Evolutionary conservation across 805 yeast species (phyloP).

Genomic region (Starmerella apicola): DNA sequence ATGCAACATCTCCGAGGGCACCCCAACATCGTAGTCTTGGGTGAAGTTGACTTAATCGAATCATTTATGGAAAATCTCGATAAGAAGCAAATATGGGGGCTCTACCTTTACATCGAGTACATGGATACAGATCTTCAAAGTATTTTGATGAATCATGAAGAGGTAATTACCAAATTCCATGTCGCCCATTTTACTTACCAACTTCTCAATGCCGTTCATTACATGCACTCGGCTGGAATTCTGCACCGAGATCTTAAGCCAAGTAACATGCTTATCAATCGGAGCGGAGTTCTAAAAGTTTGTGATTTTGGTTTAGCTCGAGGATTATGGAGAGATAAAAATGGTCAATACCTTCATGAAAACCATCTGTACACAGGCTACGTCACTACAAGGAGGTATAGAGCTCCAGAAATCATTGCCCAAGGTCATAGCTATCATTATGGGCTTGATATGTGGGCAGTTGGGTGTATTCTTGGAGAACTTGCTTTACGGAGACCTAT

Average conservation of each 20-base stretch:
- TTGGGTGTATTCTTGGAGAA: slow-evolving; percentile 83
- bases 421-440: slow-evolving; percentile 20
- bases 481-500: slow-evolving; percentile 68
- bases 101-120: slow-evolving; percentile 79
- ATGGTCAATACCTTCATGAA: slow-evolving; percentile 12
- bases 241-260: slow-evolving; percentile 90
- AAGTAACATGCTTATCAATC: slow-evolving; percentile 67
- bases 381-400: slow-evolving; percentile 90
- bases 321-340: slow-evolving; percentile 37
- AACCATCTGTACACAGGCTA: slow-evolving; percentile 33
- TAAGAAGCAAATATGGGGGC: slow-evolving; percentile 68
- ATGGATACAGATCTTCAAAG: slow-evolving; percentile 70
- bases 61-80: slow-evolving; percentile 22
- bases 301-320: slow-evolving; percentile 93
- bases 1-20: slow-evolving; percentile 81
- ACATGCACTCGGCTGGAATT: slow-evolving; percentile 83
- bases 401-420: slow-evolving; percentile 82
- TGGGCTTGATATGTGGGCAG: slow-evolving; percentile 81
- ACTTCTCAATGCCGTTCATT: slow-evolving; percentile 72
- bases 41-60: slow-evolving; percentile 62
- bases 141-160: slow-evolving; percentile 46
- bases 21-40: slow-evolving; percentile 58
- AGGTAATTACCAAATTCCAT: slow-evolving; percentile 74
- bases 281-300: slow-evolving; percentile 64
- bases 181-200: slow-evolving; percentile 67